Evolutionary conservation across 352 stramenopile species (phyloP), one percentile per base, ranked within the genome.

Genomic region (Globisporangium yorkense): DNA sequence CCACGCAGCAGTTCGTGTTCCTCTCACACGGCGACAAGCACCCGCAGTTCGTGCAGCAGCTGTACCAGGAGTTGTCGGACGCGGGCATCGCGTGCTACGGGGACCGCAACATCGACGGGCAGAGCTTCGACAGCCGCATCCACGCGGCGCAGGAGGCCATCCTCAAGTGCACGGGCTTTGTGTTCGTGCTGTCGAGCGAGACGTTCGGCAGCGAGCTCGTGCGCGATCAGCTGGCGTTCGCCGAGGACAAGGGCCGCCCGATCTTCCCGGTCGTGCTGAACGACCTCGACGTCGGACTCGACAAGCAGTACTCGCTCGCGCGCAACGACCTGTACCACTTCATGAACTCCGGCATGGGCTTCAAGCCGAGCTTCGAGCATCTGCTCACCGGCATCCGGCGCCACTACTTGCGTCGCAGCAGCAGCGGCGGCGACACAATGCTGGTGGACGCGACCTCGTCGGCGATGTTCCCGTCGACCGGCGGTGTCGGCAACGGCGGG

Each of bases 221-320:
- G 13, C 78, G 80, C 31, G 84, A 94, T 51, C 84, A 94, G 49
- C 66, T 94, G 21, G 84, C 82, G 18, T 91, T 90, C 56, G 84
- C 84, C 5, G 84, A 94, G 50, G 84, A 94, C 68, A 94, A 94
- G 62, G 75, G 73, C 0, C 80, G 84, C 4, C 80, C 83, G 1
- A 92, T 95, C 63, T 90, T 89, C 61, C 85, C 85, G 0, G 64
- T 95, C 35, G 67, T 84, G n/a, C 61, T 92, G 13, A 90, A 90
- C 46, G 78, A 92, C n/a, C 39, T 92, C 7, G 69, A 83, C 21
- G 67, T 88, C 6, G 82, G 77, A 0, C 75, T 90, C 0, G 84
- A 90, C 68, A 88, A 92, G 52, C 75, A 79, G 47, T 94, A 94
- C 57, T 91, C 85, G 35, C 72, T 94, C 1, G 80, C 83, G 21